These are phyloP conservation scores for Ophiostoma perfectum DNA, from an alignment of 2,329 filamentous ascomycete genomes.

Conservation along the genomic window DNA sequence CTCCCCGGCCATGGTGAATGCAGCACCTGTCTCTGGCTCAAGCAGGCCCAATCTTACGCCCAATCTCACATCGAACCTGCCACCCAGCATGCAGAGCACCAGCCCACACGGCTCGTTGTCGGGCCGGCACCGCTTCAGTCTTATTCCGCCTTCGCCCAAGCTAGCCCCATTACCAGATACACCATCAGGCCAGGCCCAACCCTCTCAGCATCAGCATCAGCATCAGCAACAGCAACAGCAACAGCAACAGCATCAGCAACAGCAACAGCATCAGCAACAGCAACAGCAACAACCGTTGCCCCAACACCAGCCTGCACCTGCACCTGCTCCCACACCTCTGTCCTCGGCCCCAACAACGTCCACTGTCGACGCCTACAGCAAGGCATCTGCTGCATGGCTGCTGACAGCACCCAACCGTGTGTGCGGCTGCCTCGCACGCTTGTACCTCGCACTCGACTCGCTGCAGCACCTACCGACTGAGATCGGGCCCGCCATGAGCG, in stretches of 20 bases:
- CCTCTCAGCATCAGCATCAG: too few species aligned
- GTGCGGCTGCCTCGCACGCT: conserved; percentile 46
- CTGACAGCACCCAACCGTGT: conserved; percentile 22
- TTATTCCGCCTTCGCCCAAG: not conserved
- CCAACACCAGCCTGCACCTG: not conserved
- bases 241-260: conserved; percentile 9
- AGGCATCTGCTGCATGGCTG: conserved; percentile 21
- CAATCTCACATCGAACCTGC: too few species aligned
- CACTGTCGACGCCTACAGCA: conserved; percentile 14
- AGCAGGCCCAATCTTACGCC: not conserved
- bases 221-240: too few species aligned
- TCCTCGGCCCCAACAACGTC: not conserved
- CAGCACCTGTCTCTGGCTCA: not conserved
- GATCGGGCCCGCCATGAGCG: conserved; percentile 43
- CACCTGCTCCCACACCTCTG: too few species aligned
- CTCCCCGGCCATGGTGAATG: not conserved
- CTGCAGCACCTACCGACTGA: conserved; percentile 44
- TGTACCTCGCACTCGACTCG: conserved; percentile 48
- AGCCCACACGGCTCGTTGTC: not conserved
- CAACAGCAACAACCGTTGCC: not conserved
- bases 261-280: not conserved
- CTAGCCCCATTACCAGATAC: not conserved
- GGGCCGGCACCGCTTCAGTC: not conserved
- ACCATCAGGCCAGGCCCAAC: not conserved
- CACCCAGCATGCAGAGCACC: not conserved